Percentiles rank a stretch among this genome's conserved stretches.
phyloP scores from a whole-genome alignment of 352 stramenopile species.

The Halophytophthora batemanensis region DNA sequence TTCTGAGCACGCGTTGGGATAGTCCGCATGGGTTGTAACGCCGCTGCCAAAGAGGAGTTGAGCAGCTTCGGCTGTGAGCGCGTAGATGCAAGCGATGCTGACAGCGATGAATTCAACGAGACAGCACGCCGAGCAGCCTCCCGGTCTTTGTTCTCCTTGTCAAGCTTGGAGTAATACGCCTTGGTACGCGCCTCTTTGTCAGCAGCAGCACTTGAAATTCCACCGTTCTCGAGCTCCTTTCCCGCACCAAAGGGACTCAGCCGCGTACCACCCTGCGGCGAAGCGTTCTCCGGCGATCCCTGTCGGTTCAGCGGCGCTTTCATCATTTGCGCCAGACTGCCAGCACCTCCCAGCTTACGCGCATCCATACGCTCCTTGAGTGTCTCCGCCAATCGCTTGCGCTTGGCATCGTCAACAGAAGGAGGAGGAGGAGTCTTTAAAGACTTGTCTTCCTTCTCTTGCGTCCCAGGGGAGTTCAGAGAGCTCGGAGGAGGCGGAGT shows the following conservation, averaged over 20 bases:
- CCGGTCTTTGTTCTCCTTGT: constrained; percentile 48
- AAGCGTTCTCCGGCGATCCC: constrained; percentile 15
- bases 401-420: constrained; percentile 32
- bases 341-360: constrained; percentile 31
- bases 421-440: constrained; percentile 6
- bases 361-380: constrained; percentile 44
- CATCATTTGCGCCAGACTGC: constrained; percentile 37
- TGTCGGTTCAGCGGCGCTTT: constrained; percentile 22
- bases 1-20: constrained; percentile 35
- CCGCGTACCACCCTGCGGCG: neutral
- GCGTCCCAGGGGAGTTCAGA: constrained; percentile 10
- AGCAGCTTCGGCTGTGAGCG: constrained; percentile 16
- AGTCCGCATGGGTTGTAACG: constrained; percentile 15
- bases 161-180: constrained; percentile 53
- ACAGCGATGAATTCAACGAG: constrained; percentile 55
- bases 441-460: constrained; percentile 16
- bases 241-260: constrained; percentile 10
- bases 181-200: constrained; percentile 50
- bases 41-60: constrained; percentile 19
- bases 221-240: constrained; percentile 18
- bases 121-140: constrained; percentile 35
- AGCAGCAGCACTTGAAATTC: constrained; percentile 7
- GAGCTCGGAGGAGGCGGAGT: constrained; percentile 19
- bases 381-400: constrained; percentile 29
- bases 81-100: constrained; percentile 24